Conservation (phyloP, 805 yeast genomes). For the Yarrowia keelungensis region DNA sequence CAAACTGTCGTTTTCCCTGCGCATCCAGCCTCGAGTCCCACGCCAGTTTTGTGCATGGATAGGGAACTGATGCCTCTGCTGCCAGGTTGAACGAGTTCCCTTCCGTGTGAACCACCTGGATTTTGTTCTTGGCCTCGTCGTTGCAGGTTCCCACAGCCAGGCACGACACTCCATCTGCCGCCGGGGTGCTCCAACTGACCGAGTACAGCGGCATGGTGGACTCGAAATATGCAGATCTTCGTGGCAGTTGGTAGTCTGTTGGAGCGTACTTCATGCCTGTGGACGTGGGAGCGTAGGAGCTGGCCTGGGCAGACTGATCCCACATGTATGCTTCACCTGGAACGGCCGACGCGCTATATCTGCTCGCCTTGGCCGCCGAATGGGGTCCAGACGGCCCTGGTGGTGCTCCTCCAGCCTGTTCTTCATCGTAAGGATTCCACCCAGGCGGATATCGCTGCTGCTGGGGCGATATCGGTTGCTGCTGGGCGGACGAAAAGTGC, state of each 20-base stretch:
- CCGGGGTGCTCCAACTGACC: conserved; percentile 59
- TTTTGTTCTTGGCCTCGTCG: conserved; percentile 74
- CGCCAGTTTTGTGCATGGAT: conserved; percentile 73
- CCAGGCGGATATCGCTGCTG: conserved; percentile 38
- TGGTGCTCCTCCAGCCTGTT: neutral
- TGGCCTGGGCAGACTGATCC: conserved; percentile 38
- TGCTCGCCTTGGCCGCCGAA: conserved; percentile 7
- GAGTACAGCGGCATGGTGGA: conserved; percentile 59
- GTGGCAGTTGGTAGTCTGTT: conserved; percentile 10
- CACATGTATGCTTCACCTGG: conserved; percentile 25
- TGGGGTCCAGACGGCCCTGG: conserved; percentile 5
- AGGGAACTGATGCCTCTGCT: conserved; percentile 62
- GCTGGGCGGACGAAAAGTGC: conserved; percentile 43
- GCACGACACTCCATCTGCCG: conserved; percentile 53
- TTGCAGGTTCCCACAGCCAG: conserved; percentile 78
- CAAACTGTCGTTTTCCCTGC: conserved; percentile 56
- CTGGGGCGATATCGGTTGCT: conserved; percentile 35
- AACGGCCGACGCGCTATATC: conserved; percentile 31
- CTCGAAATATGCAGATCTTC: conserved; percentile 55
- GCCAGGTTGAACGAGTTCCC: conserved; percentile 52
- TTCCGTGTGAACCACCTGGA: conserved; percentile 51
- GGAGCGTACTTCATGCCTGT: conserved; percentile 24
- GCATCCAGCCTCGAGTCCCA: conserved; percentile 65
- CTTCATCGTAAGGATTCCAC: conserved; percentile 37
- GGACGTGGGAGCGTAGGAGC: conserved; percentile 40